Evolutionary conservation across 2,329 filamentous ascomycete species (phyloP).

Genomic region (Ceratocystis alfenasii): DNA sequence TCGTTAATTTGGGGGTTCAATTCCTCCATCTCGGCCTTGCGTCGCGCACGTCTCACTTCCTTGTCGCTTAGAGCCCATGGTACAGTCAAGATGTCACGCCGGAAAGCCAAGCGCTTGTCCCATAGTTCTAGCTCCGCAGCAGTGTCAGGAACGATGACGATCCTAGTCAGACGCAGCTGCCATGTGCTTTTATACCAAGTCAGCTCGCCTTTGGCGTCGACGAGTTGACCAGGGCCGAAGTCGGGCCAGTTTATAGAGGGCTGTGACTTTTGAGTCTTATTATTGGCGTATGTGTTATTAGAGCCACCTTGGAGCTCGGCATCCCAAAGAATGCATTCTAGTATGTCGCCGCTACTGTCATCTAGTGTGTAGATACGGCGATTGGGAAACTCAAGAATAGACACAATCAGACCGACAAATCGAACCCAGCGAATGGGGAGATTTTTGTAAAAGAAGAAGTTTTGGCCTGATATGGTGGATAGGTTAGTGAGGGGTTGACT

Average conservation of each 20-base stretch:
- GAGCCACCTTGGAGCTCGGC: conserved; percentile 23
- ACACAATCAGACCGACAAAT: conserved; percentile 54
- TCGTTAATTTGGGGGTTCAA: conserved; percentile 23
- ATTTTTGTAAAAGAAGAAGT: conserved; percentile 56
- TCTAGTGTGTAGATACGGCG: conserved; percentile 47
- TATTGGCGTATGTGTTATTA: conserved; percentile 1
- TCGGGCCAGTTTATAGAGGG: conserved; percentile 12
- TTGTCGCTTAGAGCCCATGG: conserved; percentile 44
- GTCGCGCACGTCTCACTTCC: conserved; percentile 30
- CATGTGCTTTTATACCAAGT: conserved; percentile 36
- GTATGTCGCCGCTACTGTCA: conserved; percentile 50
- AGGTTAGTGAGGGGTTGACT: not conserved
- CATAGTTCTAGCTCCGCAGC: conserved; percentile 48
- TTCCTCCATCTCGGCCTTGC: conserved; percentile 32
- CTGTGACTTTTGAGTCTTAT: not conserved
- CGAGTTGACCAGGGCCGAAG: conserved; percentile 34
- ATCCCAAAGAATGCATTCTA: conserved; percentile 36
- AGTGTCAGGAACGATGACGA: conserved; percentile 39
- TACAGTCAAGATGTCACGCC: conserved; percentile 36
- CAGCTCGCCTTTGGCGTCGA: conserved; percentile 46
- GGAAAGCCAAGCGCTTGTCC: conserved; percentile 43
- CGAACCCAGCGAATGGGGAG: conserved; percentile 67
- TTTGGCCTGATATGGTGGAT: conserved; percentile 33
- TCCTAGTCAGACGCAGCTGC: conserved; percentile 43
- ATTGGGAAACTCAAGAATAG: conserved; percentile 40